phyloP scores from a whole-genome alignment of 208 protist species.

The Balamuthia mandrillaris region DNA sequence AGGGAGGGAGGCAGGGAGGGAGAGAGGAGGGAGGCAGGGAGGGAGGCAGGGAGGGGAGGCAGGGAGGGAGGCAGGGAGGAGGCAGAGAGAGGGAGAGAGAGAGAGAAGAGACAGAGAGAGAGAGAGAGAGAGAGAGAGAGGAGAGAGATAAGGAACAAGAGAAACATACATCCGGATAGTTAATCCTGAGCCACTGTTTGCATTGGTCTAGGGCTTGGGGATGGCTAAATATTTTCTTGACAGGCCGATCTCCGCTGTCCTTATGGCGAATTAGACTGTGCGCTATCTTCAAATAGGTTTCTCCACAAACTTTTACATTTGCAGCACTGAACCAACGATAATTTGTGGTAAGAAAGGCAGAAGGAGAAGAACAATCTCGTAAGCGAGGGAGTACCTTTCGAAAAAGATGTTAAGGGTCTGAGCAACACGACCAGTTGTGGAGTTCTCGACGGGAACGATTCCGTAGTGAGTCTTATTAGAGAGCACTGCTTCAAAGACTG shows the following conservation, averaged over 20 bases:
- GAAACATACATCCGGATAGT: neutral
- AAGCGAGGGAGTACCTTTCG: neutral
- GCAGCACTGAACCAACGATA: too few species aligned
- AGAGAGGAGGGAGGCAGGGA: too few species aligned
- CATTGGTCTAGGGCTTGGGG: conserved; percentile 32
- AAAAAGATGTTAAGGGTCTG: neutral
- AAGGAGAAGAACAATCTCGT: neutral
- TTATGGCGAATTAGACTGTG: neutral
- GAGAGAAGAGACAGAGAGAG: too few species aligned
- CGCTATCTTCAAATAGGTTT: conserved; percentile 15
- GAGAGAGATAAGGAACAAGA: too few species aligned
- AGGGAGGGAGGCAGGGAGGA: too few species aligned
- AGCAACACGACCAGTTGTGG: conserved; percentile 20
- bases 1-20: too few species aligned
- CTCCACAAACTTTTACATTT: conserved; percentile 21
- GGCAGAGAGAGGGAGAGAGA: too few species aligned
- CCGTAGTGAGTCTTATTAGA: conserved; percentile 41
- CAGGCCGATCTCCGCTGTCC: neutral
- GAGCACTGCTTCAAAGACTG: conserved; percentile 43
- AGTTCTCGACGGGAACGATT: conserved; percentile 41
- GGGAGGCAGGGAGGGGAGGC: too few species aligned
- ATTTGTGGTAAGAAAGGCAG: neutral
- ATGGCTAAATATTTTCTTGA: conserved; percentile 4
- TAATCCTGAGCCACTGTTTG: neutral
- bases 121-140: too few species aligned